Conservation (phyloP, 148 eudicot genomes). For the Vaccinium macrocarpon region DNA sequence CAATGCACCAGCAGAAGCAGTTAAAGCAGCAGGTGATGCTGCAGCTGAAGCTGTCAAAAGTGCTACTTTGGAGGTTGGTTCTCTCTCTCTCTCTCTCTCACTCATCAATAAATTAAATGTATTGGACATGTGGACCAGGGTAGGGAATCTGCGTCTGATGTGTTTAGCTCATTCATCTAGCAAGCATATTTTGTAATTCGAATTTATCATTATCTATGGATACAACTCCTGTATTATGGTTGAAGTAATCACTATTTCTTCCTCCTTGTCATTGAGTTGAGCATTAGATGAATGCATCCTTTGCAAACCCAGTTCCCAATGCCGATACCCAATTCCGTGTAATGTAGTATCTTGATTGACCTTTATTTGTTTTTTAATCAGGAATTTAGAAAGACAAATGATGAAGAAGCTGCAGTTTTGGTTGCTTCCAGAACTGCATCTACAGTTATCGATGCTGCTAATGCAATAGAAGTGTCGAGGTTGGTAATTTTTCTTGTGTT, state of each 20-base stretch:
- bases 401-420: constrained; percentile 86
- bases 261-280: not conserved
- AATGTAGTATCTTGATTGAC: not conserved
- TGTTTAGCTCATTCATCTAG: constrained; percentile 2
- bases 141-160: not conserved
- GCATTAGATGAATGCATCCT: not conserved
- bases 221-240: not conserved
- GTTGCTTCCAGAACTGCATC: constrained; percentile 91
- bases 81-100: not conserved
- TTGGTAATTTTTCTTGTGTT: constrained; percentile 25
- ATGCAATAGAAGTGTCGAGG: constrained; percentile 76
- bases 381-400: constrained; percentile 60
- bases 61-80: constrained; percentile 81
- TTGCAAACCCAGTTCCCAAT: not conserved
- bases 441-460: constrained; percentile 93
- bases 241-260: not conserved
- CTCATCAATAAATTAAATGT: not conserved
- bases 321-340: not conserved
- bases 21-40: constrained; percentile 93
- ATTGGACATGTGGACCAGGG: not conserved
- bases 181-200: not conserved
- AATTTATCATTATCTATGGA: not conserved
- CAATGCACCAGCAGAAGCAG: constrained; percentile 76
- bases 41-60: constrained; percentile 95
- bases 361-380: constrained; percentile 20